Percentiles rank a stretch among this genome's conserved stretches.
Conservation (phyloP, 1,284 basidiomycete genomes). For the Rhodotorula sp. region DNA sequence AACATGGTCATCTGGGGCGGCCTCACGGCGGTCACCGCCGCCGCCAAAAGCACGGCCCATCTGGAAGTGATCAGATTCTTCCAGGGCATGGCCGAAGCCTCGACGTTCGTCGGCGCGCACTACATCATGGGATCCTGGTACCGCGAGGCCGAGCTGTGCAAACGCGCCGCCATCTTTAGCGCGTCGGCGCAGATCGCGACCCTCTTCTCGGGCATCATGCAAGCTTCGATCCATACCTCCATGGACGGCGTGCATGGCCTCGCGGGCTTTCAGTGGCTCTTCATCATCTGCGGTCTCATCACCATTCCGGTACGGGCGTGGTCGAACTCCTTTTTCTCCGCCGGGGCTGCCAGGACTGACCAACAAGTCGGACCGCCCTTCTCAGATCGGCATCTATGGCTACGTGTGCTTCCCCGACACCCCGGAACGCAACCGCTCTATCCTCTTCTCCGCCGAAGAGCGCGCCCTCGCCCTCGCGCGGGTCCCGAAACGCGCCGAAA, state of each 20-base stretch:
- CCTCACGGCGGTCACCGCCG: slow-evolving; percentile 36
- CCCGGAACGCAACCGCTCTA: slow-evolving; percentile 62
- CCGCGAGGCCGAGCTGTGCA: slow-evolving; percentile 64
- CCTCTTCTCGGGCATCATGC: slow-evolving; percentile 65
- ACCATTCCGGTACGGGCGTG: slow-evolving; percentile 60
- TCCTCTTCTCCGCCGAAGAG: slow-evolving; percentile 42
- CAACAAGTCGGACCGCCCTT: neutral
- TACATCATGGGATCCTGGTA: slow-evolving; percentile 75
- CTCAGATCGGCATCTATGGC: slow-evolving; percentile 60
- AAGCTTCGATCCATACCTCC: slow-evolving; percentile 62
- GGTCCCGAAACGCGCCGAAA: slow-evolving; percentile 44
- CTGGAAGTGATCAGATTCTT: slow-evolving; percentile 71
- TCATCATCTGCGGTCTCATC: slow-evolving; percentile 70
- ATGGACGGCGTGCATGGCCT: slow-evolving; percentile 61
- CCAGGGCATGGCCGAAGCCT: slow-evolving; percentile 66
- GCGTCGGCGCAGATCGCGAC: slow-evolving; percentile 61
- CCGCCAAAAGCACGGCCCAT: slow-evolving; percentile 49
- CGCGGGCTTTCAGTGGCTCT: slow-evolving; percentile 68
- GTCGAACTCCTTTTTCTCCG: neutral
- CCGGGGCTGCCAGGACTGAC: neutral
- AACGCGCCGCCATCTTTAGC: slow-evolving; percentile 69
- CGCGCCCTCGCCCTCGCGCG: slow-evolving; percentile 39
- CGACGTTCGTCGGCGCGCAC: slow-evolving; percentile 66
- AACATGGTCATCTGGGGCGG: slow-evolving; percentile 42
- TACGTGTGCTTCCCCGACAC: slow-evolving; percentile 70